A percentile compares a stretch with the other conserved stretches of the same genome.
Conservation (phyloP, 2,329 filamentous ascomycete genomes). For the Macroventuria anomochaeta region DNA sequence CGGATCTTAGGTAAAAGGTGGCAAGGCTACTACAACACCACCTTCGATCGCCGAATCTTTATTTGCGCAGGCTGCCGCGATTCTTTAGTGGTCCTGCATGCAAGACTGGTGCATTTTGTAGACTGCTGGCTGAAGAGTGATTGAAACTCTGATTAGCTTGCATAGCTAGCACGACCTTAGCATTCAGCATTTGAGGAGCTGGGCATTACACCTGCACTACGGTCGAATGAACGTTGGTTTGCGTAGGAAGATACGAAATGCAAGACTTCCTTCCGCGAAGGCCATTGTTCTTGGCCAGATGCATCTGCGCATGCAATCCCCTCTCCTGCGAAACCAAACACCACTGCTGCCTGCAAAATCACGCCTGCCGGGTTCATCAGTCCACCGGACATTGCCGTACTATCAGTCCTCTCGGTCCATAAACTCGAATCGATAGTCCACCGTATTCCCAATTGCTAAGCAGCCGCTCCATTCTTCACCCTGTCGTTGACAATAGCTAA, state of each 20-base stretch:
- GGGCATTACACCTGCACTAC: neutral
- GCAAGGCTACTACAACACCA: neutral
- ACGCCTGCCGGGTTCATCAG: no score
- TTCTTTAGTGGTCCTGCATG: neutral
- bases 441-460: neutral
- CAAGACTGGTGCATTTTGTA: neutral
- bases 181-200: neutral
- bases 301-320: slow-evolving; percentile 6
- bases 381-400: neutral
- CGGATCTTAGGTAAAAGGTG: slow-evolving; percentile 1
- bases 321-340: neutral
- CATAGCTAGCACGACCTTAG: neutral
- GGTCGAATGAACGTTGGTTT: neutral
- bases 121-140: neutral
- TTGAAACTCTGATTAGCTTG: neutral
- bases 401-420: neutral
- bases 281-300: neutral
- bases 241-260: neutral
- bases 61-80: neutral
- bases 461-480: neutral
- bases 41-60: neutral
- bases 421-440: slow-evolving; percentile 1
- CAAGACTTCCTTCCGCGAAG: neutral
- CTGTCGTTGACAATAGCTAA: slow-evolving; percentile 5
- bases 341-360: neutral